Conservation (phyloP, 2,329 filamentous ascomycete genomes). For the Leptographium galeiforme region DNA sequence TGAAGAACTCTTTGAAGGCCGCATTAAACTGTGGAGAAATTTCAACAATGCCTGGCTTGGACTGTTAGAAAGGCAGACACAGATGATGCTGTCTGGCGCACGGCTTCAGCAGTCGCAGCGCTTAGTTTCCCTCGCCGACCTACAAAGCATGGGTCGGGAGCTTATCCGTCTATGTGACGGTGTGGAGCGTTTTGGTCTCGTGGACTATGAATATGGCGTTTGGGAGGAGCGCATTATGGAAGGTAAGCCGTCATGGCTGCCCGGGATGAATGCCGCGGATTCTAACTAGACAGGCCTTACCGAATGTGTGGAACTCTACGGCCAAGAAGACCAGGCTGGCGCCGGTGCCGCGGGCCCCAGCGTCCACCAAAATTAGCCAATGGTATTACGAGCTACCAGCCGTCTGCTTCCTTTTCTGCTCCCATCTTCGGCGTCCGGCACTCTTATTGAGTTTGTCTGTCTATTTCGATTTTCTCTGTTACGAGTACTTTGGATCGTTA, state of each 20-base stretch:
- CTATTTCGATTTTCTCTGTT: background rate
- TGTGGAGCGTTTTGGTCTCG: slow-evolving; percentile 80
- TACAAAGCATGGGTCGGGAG: slow-evolving; percentile 72
- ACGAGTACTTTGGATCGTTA: no score
- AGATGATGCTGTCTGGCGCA: slow-evolving; percentile 50
- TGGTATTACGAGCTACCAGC: background rate
- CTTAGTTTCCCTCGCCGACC: slow-evolving; percentile 52
- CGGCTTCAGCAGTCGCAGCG: slow-evolving; percentile 44
- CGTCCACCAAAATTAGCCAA: background rate
- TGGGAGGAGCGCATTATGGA: slow-evolving; percentile 87
- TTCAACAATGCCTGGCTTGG: slow-evolving; percentile 90
- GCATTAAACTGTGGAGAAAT: slow-evolving; percentile 79
- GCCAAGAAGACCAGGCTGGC: background rate
- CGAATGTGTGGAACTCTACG: slow-evolving; percentile 1
- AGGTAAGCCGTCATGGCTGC: slow-evolving; percentile 37
- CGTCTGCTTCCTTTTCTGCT: background rate
- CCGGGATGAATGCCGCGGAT: background rate
- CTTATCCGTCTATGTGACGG: slow-evolving; percentile 72
- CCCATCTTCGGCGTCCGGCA: background rate
- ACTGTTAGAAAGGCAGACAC: slow-evolving; percentile 70
- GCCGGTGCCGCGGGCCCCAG: background rate
- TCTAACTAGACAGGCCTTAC: background rate
- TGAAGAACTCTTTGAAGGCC: slow-evolving; percentile 57
- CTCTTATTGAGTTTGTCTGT: background rate
- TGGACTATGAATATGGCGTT: slow-evolving; percentile 94